Base-by-base conservation (phyloP, 179 eudicot genomes). In the Beta macrorhiza region DNA sequence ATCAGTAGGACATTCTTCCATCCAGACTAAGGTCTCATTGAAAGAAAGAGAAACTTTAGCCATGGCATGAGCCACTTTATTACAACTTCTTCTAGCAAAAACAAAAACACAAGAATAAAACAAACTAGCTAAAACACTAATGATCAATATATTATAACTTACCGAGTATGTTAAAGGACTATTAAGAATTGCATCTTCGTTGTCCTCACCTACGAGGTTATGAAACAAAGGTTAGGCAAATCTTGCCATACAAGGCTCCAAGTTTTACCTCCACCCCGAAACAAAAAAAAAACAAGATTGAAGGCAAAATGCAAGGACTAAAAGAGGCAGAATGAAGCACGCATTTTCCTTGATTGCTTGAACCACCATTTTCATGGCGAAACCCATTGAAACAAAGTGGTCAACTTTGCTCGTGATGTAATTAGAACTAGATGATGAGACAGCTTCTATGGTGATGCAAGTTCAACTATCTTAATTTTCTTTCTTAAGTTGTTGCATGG, bases 381-480 rank as follows among this genome's bases (percentile, higher is more conserved):
- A 83, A 32, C 82, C 79, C 85, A 83, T 83, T 4, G 82, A 56
- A 29, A 79, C 76, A 83, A 79, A 83, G 4, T 59, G 62, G 11
- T 67, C 69, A 20, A 79, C 79, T 73, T 56, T 63, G 42, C 22
- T 29, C 4, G 85, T n/a, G 5, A 56, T 79, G 7, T 53, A 51
- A 65, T 29, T 79, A 11, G 82, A 79, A 57, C 71, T 63, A 32
- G 79, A 32, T 16, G 85, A 83, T 58, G 77, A 59, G 42, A 63
- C 80, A 73, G 9, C 62, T 67, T 83, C 61, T 73, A 78, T 56
- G 64, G 25, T 25, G 25, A 25, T 25, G 25, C 25, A 25, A 25
- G 25, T 25, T 25, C 25, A 25, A 25, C 25, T 25, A 25, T 25
- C 25, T 25, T 25, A 25, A 25, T 25, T 25, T 25, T 0, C 25